Evolutionary conservation across 768 basidiomycete species (phyloP).

Genomic region (Hericium alpestre): DNA sequence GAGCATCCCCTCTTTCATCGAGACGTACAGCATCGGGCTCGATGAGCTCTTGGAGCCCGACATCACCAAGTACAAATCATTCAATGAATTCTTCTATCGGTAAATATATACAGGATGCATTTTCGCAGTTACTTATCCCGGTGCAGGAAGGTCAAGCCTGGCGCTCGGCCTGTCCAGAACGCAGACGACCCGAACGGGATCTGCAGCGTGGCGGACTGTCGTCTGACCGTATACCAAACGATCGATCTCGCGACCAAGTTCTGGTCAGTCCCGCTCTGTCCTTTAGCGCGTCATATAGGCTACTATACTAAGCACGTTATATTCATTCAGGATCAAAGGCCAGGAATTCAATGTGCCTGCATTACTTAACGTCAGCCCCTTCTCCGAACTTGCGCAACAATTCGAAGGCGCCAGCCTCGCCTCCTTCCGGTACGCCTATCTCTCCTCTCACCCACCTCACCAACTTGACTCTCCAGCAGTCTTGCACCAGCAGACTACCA

Average conservation of each 20-base stretch:
- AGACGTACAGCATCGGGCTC: constrained; percentile 42
- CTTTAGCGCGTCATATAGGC: not conserved
- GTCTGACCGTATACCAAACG: constrained; percentile 58
- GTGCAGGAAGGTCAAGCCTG: constrained; percentile 41
- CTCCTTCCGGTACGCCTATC: constrained; percentile 38
- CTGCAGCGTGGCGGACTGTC: constrained; percentile 61
- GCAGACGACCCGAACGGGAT: constrained; percentile 40
- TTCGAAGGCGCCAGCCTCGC: constrained; percentile 44
- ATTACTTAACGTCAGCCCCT: constrained; percentile 38
- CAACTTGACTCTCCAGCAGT: constrained; percentile 1
- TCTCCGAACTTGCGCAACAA: constrained; percentile 29
- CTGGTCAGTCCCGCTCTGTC: constrained; percentile 36
- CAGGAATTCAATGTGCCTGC: constrained; percentile 8
- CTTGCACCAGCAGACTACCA: constrained; percentile 79
- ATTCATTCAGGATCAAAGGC: not conserved
- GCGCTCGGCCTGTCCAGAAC: constrained; percentile 50
- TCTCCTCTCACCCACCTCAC: not conserved
- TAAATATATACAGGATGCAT: not conserved
- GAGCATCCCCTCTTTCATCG: constrained; percentile 46
- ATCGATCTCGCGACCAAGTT: constrained; percentile 51
- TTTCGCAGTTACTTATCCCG: not conserved
- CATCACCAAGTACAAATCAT: constrained; percentile 38
- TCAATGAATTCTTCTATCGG: not conserved
- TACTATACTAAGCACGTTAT: not conserved
- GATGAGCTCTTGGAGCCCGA: constrained; percentile 58